Base-by-base conservation (phyloP, 139 green algal genomes). In the Chlorella vulgaris region DNA sequence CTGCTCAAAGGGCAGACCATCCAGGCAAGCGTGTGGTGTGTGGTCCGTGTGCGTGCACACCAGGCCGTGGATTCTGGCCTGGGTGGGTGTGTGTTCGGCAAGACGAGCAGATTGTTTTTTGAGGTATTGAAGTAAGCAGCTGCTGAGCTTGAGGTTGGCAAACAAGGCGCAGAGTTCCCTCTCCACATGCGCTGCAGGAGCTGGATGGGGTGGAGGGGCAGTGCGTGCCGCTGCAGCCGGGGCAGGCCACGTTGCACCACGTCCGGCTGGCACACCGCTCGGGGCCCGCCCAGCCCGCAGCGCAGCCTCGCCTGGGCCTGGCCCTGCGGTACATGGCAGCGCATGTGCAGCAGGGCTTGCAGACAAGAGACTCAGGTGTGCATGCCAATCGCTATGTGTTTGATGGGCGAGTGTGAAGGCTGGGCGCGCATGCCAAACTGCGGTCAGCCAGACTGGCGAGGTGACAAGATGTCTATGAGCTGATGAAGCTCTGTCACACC, bases 1-100 rank as follows among this genome's bases (percentile, higher is more conserved):
- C 76, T 82, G 43, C 62, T 82, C 31, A 82, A 82, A 62, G 76
- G 76, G 43, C 76, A 82, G 62, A 50, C 62, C 1, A 82, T 82
- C 7, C 22, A 24, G 76, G 74, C 35, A 26, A 63, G 69, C 1
- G 19, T 43, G 3, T 15, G 31, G 35, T 22, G 36, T 26, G 3
- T 42, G 31, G n/a, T n/a, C 36, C 13, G 13, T 24, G 47, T 15
- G 15, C 47, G 13, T 58, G 13, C 47, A 58, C 10, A 24, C 47
- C 47, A 58, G n/a, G n/a, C n/a, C n/a, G n/a, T n/a, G n/a, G n/a
- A n/a, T n/a, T n/a, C n/a, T n/a, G n/a, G n/a, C n/a, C n/a, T n/a
- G n/a, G n/a, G n/a, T n/a, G n/a, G n/a, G n/a, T n/a, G n/a, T n/a
- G n/a, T n/a, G n/a, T n/a, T n/a, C n/a, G n/a, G n/a, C n/a, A n/a